A percentile compares a stretch with the other conserved stretches of the same genome.
These are phyloP conservation scores for Chytridium lagenaria DNA, from an alignment of 371 early-diverging fungal genomes.

Conservation along the genomic window DNA sequence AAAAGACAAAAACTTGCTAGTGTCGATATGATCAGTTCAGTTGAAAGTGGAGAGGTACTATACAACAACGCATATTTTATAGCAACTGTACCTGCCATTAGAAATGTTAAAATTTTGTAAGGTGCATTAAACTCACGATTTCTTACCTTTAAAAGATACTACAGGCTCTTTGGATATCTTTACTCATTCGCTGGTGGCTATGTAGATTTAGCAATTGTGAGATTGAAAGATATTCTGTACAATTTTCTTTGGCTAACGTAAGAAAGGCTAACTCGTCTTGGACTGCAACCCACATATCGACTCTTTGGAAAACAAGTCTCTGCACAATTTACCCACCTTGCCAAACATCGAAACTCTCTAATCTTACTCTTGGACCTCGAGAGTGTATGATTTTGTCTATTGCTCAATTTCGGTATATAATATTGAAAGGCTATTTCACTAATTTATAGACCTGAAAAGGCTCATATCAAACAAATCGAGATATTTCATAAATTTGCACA, in stretches of 20 bases:
- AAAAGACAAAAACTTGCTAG: background rate
- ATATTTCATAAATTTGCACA: conserved; percentile 52
- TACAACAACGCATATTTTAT: no score
- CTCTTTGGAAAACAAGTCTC: conserved; percentile 58
- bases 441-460: conserved; percentile 85
- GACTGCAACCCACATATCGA: conserved; percentile 66
- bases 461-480: conserved; percentile 82
- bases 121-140: no score
- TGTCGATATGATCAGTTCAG: background rate
- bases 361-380: no score
- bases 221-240: conserved; percentile 78
- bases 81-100: no score
- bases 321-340: conserved; percentile 81
- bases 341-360: no score
- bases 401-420: conserved; percentile 83
- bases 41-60: conserved; percentile 91
- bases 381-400: conserved; percentile 76
- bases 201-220: no score
- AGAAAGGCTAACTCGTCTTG: conserved; percentile 62
- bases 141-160: no score
- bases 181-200: no score
- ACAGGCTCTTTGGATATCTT: no score
- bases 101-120: no score
- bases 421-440: conserved; percentile 14
- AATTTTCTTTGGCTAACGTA: conserved; percentile 71